These are phyloP conservation scores for Blastomyces silverae DNA, from an alignment of 2,329 filamentous ascomycete species.

Conservation along the genomic window DNA sequence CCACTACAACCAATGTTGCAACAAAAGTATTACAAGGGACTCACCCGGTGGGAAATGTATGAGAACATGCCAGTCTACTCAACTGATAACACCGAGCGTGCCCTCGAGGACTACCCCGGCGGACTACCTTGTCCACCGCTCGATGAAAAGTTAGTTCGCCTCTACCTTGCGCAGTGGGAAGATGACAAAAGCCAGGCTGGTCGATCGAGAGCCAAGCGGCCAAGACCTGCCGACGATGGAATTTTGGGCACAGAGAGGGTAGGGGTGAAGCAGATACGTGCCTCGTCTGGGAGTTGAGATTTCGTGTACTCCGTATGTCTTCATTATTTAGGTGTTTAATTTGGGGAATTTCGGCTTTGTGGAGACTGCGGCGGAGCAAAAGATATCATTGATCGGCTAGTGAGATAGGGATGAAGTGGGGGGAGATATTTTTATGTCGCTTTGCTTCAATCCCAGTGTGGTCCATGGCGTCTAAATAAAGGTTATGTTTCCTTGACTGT, in stretches of 20 bases:
- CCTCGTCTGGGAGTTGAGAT: not conserved
- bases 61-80: constrained; percentile 27
- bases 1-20: constrained; percentile 25
- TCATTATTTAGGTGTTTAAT: not conserved
- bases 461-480: not conserved
- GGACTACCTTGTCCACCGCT: constrained; percentile 11
- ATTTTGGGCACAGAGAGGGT: not conserved
- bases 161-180: constrained; percentile 12
- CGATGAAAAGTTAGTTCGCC: constrained; percentile 7
- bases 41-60: constrained; percentile 27
- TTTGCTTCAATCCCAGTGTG: not conserved
- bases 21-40: constrained; percentile 23
- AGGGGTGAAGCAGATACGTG: not conserved
- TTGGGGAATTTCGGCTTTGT: not conserved
- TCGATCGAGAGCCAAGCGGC: not conserved
- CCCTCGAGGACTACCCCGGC: constrained; percentile 11
- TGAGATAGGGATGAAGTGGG: not conserved
- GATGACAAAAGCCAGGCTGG: not conserved
- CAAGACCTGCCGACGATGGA: not conserved
- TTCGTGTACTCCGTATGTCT: not conserved
- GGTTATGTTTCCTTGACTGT: not conserved
- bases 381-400: not conserved
- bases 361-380: not conserved
- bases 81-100: constrained; percentile 17
- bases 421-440: not conserved